Percentiles rank a stretch among this genome's conserved stretches.
Conservation (phyloP, 352 stramenopile genomes). For the Pythium sukuiense region DNA sequence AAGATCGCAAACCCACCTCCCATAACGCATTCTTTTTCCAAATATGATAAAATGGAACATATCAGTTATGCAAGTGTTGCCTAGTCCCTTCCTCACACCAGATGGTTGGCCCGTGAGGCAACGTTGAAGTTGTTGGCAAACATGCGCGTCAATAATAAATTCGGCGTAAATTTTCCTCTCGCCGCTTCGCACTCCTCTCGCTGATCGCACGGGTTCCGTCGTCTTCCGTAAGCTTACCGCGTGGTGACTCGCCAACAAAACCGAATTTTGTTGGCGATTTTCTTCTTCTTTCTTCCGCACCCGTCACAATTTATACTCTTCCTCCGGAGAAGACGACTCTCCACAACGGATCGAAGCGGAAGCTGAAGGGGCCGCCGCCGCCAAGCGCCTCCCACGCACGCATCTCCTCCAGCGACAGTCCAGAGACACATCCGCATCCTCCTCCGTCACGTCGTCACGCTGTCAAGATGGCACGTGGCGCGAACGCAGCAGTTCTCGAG, state of each 20-base stretch:
- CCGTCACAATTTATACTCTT: slow-evolving; percentile 1
- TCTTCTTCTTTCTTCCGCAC: slow-evolving; percentile 1
- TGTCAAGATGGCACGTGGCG: neutral
- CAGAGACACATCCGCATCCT: neutral
- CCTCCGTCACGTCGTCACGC: neutral
- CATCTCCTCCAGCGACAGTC: neutral
- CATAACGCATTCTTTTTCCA: neutral
- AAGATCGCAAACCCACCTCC: slow-evolving; percentile 8
- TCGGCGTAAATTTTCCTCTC: neutral
- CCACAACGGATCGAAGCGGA: slow-evolving; percentile 3
- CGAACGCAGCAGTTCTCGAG: neutral
- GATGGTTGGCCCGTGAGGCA: neutral
- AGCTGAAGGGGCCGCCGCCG: slow-evolving; percentile 3
- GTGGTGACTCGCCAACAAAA: neutral
- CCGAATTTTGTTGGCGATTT: neutral
- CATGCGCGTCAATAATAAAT: neutral
- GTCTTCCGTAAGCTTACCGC: neutral
- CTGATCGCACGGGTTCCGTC: neutral
- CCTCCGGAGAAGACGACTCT: neutral
- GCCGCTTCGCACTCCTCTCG: neutral
- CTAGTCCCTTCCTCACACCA: neutral
- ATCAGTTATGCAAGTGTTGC: neutral
- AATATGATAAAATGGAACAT: slow-evolving; percentile 14
- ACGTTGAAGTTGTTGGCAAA: slow-evolving; percentile 14
- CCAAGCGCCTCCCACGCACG: neutral